Conservation (phyloP, 768 basidiomycete species). For the Lactifluus pinguis region DNA sequence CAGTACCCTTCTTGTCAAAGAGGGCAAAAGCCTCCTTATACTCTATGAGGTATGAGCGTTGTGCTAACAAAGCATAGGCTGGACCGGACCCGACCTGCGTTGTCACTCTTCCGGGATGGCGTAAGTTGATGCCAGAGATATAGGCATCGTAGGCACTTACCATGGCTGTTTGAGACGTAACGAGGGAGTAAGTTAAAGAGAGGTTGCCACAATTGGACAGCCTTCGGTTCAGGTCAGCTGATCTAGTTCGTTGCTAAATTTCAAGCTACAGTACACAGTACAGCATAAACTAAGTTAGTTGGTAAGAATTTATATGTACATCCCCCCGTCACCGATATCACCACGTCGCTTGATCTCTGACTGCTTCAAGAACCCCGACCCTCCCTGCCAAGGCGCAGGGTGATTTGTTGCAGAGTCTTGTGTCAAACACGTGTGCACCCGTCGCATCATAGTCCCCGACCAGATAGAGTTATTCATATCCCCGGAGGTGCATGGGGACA, state of each 20-base stretch:
- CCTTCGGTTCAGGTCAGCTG: background rate
- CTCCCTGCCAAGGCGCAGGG: constrained; percentile 4
- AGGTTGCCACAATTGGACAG: background rate
- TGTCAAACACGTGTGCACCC: constrained; percentile 5
- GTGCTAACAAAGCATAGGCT: background rate
- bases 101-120: constrained; percentile 34
- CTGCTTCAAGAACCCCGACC: background rate
- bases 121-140: background rate
- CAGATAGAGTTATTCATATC: background rate
- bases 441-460: constrained; percentile 6
- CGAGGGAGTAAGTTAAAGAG: background rate
- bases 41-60: constrained; percentile 36
- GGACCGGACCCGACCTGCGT: constrained; percentile 34
- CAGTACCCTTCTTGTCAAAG: constrained; percentile 94
- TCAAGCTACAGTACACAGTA: background rate
- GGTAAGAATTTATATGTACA: constrained; percentile 19
- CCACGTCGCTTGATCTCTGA: background rate
- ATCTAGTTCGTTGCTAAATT: background rate
- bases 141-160: constrained; percentile 1
- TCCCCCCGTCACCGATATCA: constrained; percentile 20
- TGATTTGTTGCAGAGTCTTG: background rate
- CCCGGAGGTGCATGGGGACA: background rate
- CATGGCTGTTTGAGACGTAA: background rate
- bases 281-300: background rate
- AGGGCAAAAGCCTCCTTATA: constrained; percentile 97